Conservation (phyloP, 345 rosid species). For the Linum tenue region DNA sequence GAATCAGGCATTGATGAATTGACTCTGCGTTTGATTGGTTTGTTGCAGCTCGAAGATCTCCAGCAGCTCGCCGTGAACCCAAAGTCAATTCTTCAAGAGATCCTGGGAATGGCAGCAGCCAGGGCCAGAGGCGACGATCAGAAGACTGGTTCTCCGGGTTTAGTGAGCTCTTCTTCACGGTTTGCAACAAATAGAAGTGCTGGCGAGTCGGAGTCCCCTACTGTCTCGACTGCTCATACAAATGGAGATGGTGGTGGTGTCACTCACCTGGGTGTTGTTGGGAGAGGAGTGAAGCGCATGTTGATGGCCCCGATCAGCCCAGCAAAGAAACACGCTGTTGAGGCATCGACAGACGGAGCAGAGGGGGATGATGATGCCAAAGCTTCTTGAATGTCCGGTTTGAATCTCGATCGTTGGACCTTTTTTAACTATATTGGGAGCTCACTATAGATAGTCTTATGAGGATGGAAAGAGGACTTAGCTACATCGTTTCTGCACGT, state of each 20-base stretch:
- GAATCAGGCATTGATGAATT: too few species aligned
- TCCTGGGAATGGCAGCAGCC: conserved; percentile 55
- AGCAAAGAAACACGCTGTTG: conserved; percentile 46
- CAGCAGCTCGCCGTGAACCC: conserved; percentile 61
- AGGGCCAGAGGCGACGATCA: conserved; percentile 27
- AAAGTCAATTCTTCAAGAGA: conserved; percentile 55
- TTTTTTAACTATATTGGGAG: too few species aligned
- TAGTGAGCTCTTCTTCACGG: conserved; percentile 42
- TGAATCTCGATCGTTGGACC: too few species aligned
- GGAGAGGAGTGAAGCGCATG: conserved; percentile 91
- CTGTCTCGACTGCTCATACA: conserved; percentile 71
- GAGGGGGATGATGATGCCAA: too few species aligned
- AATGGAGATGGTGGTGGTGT: conserved; percentile 38
- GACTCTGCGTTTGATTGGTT: not conserved
- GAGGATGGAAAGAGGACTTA: too few species aligned
- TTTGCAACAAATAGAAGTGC: conserved; percentile 35
- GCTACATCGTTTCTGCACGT: too few species aligned
- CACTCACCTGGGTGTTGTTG: conserved; percentile 79
- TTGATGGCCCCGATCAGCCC: conserved; percentile 35
- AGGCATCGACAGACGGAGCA: conserved; percentile 30
- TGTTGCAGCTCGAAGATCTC: conserved; percentile 83
- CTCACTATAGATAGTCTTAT: too few species aligned
- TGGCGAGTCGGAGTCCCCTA: conserved; percentile 52
- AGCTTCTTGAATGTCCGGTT: too few species aligned
- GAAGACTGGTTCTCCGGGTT: conserved; percentile 32